Base-by-base conservation (phyloP, 768 basidiomycete genomes). In the Lentinula aciculospora region DNA sequence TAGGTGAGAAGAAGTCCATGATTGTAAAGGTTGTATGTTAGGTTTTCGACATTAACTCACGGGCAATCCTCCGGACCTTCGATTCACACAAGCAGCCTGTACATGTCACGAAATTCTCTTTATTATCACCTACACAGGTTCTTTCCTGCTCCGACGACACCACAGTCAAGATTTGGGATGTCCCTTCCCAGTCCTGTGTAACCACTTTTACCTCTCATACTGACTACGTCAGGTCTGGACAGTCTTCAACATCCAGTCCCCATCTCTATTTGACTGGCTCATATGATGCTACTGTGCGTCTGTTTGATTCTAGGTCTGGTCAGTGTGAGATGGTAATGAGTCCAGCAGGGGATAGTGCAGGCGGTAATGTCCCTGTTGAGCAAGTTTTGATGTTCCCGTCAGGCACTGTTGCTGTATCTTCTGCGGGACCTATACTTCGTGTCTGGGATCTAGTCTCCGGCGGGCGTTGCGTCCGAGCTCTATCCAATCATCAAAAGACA, bases 401-500 rank as follows among this genome's bases (percentile, higher is more conserved):
- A n/a, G 89, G 87, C 4, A 92, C 91, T 0, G 79, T 89, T 48
- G 93, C 85, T 0, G 65, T 98, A 25, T 92, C 94, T 5, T 82
- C 92, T 4, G 87, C 94, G 9, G 97, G 96, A 0, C 92, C 96
- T 1, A 95, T 98, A 59, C 74, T 98, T 53, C 84, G 94, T 21
- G 85, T 93, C 3, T 99, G 97, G 95, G 97, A 99, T 71, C 74
- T 99, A 51, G 86, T 95, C 19, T 89, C 91, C 0, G 93, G 93
- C 12, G 93, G 92, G 13, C 84, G 88, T 44, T 98, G 96, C 71
- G 80, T 89, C 3, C 83, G 90, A 47, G 96, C 97, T 9, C 68
- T 98, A 61, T 96, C 94, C 34, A 98, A 98, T 74, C 97, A 99
- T 68, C 96, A 98, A 73, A 99, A 99, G 75, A 94, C 97, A 2